Evolutionary conservation across 768 basidiomycete genomes (phyloP).

Genomic region (Mycena vitilis): DNA sequence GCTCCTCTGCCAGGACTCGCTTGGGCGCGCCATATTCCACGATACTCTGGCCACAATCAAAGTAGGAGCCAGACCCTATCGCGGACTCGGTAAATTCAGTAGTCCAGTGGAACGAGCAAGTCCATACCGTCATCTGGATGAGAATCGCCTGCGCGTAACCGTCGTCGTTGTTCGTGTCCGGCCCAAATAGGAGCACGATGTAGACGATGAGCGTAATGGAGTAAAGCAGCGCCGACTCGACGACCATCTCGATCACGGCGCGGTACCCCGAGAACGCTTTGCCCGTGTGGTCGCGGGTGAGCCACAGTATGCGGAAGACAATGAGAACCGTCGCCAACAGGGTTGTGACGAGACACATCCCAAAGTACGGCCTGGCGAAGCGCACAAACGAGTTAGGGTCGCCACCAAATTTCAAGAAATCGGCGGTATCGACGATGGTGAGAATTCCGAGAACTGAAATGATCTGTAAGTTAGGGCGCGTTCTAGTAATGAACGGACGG

Average conservation of each 20-base stretch:
- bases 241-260: slow-evolving; percentile 19
- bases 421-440: slow-evolving; percentile 17
- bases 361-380: slow-evolving; percentile 30
- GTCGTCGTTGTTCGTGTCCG: slow-evolving; percentile 15
- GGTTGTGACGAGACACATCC: slow-evolving; percentile 31
- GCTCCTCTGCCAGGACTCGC: slow-evolving; percentile 33
- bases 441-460: slow-evolving; percentile 27
- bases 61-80: slow-evolving; percentile 33
- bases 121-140: slow-evolving; percentile 28
- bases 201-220: slow-evolving; percentile 24
- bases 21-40: slow-evolving; percentile 28
- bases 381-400: slow-evolving; percentile 30
- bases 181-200: slow-evolving; percentile 24
- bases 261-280: slow-evolving; percentile 30
- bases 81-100: too few species aligned
- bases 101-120: too few species aligned
- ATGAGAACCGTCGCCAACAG: slow-evolving; percentile 31
- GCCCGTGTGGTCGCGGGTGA: slow-evolving; percentile 25
- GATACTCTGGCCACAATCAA: slow-evolving; percentile 33
- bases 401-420: slow-evolving; percentile 21
- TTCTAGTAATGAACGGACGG: neutral
- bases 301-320: slow-evolving; percentile 33
- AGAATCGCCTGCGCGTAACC: slow-evolving; percentile 26
- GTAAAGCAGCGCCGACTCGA: slow-evolving; percentile 30
- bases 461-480: neutral